Conservation (phyloP, 495 filamentous ascomycete species). For the Cudoniella acicularis region DNA sequence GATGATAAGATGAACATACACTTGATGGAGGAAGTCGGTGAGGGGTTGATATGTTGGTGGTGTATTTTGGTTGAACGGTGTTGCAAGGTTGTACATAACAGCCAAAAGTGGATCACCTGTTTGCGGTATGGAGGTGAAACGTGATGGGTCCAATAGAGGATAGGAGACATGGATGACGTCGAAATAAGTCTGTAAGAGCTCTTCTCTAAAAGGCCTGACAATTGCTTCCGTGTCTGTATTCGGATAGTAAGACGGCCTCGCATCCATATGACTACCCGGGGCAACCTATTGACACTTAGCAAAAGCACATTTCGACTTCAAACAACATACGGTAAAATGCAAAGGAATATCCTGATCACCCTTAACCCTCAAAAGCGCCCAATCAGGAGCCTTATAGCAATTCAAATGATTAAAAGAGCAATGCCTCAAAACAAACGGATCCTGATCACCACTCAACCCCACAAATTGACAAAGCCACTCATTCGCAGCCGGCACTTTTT, state of each 20-base stretch:
- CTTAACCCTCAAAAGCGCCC: conserved; percentile 14
- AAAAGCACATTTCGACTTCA: no score
- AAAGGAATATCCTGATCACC: conserved; percentile 10
- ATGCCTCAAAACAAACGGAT: conserved; percentile 17
- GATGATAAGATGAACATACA: conserved; percentile 1
- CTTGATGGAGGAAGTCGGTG: conserved; percentile 9
- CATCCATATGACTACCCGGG: conserved; percentile 10
- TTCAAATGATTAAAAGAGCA: conserved; percentile 19
- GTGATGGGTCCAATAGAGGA: conserved; percentile 12
- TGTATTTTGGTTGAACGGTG: conserved; percentile 9
- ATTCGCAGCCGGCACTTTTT: neutral
- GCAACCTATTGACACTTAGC: conserved; percentile 7
- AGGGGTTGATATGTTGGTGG: conserved; percentile 1
- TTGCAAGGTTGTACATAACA: conserved; percentile 15
- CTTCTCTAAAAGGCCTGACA: neutral
- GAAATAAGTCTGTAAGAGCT: conserved; percentile 10
- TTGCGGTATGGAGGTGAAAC: neutral
- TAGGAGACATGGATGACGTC: conserved; percentile 15
- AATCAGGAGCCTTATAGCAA: conserved; percentile 17
- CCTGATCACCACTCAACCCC: conserved; percentile 17
- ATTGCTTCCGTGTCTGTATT: conserved; percentile 11
- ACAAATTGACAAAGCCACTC: conserved; percentile 17
- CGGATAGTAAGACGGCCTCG: conserved; percentile 8
- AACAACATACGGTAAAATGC: conserved; percentile 16
- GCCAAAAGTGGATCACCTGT: conserved; percentile 8